These are phyloP conservation scores for Candida koratica DNA, from an alignment of 805 yeast genomes.

Conservation along the genomic window DNA sequence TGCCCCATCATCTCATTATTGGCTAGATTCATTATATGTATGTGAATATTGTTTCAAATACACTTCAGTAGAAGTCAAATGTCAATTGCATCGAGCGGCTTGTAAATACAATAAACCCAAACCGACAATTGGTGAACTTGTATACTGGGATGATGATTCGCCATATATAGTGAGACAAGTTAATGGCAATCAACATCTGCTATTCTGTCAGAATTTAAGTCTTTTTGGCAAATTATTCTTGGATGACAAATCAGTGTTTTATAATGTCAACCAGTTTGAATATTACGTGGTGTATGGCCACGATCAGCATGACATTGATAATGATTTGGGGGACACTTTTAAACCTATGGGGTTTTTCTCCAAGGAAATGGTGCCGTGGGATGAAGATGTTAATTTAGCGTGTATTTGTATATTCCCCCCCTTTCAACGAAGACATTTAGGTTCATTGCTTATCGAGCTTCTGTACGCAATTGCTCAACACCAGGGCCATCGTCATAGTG, in stretches of 20 bases:
- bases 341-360: constrained; percentile 90
- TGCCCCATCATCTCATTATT: constrained; percentile 17
- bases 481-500: constrained; percentile 61
- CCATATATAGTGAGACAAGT: constrained; percentile 55
- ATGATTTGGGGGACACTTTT: constrained; percentile 11
- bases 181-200: constrained; percentile 56
- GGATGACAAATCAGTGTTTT: constrained; percentile 85
- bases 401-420: constrained; percentile 93
- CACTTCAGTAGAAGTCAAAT: constrained; percentile 43
- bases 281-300: constrained; percentile 69
- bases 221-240: constrained; percentile 83
- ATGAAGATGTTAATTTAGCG: constrained; percentile 74
- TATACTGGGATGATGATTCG: constrained; percentile 56
- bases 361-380: constrained; percentile 76
- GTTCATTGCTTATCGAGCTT: constrained; percentile 76
- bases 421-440: constrained; percentile 73
- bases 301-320: constrained; percentile 18
- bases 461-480: constrained; percentile 67
- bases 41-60: constrained; percentile 88
- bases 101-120: constrained; percentile 38
- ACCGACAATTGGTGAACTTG: constrained; percentile 58
- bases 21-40: constrained; percentile 63
- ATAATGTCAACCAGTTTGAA: constrained; percentile 72
- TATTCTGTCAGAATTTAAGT: constrained; percentile 79
- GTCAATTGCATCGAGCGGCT: constrained; percentile 46